Conservation (phyloP, 1,284 basidiomycete species). For the Sporisorium graminicola region DNA sequence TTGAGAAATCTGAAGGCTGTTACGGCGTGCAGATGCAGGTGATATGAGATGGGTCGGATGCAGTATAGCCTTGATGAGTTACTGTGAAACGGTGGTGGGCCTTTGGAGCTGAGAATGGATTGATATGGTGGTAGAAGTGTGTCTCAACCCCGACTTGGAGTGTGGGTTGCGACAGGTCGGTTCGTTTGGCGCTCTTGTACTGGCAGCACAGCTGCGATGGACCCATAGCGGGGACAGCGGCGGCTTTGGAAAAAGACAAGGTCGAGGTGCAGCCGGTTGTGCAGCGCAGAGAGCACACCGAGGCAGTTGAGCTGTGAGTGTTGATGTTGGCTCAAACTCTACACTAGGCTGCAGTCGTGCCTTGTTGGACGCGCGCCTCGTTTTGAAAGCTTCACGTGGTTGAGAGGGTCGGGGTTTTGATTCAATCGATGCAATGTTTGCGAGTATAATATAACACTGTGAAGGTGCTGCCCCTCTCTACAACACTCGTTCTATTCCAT, state of each 20-base stretch:
- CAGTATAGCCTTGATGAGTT: background rate
- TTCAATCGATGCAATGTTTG: background rate
- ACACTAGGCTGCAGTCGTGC: constrained; percentile 1
- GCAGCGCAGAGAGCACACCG: background rate
- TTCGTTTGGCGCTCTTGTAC: constrained; percentile 8
- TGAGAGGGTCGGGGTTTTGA: background rate
- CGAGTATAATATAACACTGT: constrained; percentile 1
- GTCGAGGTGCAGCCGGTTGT: constrained; percentile 1
- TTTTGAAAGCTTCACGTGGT: constrained; percentile 26
- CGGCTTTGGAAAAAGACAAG: background rate
- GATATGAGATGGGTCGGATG: background rate
- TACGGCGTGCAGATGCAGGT: background rate
- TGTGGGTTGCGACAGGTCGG: constrained; percentile 28
- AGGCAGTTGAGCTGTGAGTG: constrained; percentile 33
- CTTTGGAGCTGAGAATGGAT: background rate
- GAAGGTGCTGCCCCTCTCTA: background rate
- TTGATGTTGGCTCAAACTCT: constrained; percentile 50
- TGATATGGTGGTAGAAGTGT: constrained; percentile 42
- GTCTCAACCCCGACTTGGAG: constrained; percentile 40
- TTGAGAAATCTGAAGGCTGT: background rate
- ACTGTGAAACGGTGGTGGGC: background rate
- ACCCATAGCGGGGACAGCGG: too few relatives aligned
- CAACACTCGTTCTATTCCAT: too few relatives aligned
- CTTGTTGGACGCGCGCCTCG: constrained; percentile 9
- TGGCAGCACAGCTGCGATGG: too few relatives aligned